Conservation (phyloP, 2,329 filamentous ascomycete genomes). For the Ophiostoma tasmaniense region DNA sequence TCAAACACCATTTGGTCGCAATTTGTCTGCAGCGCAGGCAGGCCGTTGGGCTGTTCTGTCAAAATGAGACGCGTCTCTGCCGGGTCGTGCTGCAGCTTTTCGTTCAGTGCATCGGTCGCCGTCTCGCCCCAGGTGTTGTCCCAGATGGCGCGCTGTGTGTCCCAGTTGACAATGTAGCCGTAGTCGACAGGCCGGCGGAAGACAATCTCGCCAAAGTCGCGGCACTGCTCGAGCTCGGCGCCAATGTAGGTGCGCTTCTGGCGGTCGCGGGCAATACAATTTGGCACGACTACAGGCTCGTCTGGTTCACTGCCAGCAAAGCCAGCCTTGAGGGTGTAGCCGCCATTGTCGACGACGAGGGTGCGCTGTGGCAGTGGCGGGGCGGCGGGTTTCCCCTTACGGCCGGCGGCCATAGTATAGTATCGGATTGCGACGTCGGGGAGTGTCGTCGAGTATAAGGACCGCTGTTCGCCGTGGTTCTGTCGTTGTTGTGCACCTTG, state of each 20-base stretch:
- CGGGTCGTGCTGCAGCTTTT: conserved; percentile 61
- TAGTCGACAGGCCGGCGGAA: conserved; percentile 89
- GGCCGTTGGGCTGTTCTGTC: conserved; percentile 75
- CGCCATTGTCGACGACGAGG: conserved; percentile 89
- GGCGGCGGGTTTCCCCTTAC: conserved; percentile 41
- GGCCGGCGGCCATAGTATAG: conserved; percentile 35
- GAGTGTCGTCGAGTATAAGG: not conserved
- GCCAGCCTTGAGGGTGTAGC: conserved; percentile 83
- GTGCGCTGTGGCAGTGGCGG: conserved; percentile 54
- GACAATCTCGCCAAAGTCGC: conserved; percentile 79
- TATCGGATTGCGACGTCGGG: not conserved
- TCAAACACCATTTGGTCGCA: conserved; percentile 97
- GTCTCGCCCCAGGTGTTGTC: conserved; percentile 64
- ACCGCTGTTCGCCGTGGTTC: not conserved
- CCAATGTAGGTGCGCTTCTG: conserved; percentile 72
- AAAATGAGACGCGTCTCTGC: conserved; percentile 75
- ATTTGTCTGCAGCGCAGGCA: conserved; percentile 74
- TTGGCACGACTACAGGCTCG: conserved; percentile 66
- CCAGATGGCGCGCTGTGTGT: conserved; percentile 92
- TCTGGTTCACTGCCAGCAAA: conserved; percentile 44
- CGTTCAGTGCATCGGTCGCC: not conserved
- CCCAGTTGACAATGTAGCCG: conserved; percentile 94
- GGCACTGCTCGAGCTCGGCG: conserved; percentile 66
- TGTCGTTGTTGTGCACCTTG: not conserved
- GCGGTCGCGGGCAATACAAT: conserved; percentile 79